These are phyloP conservation scores for Heterobasidion irregulare DNA, from an alignment of 1,284 basidiomycete species.

Conservation along the genomic window DNA sequence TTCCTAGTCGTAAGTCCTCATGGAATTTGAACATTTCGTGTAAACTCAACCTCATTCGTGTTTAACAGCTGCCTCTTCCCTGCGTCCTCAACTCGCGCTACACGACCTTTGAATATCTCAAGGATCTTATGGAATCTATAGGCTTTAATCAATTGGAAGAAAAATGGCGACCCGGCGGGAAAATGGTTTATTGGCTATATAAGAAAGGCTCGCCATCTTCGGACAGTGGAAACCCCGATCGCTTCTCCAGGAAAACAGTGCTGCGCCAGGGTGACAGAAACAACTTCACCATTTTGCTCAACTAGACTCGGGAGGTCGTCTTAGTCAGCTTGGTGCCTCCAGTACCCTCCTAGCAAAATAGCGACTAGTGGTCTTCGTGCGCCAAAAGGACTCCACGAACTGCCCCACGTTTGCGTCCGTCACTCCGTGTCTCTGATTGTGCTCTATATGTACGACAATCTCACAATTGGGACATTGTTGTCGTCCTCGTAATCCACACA, in stretches of 20 bases:
- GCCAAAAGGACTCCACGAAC: not conserved
- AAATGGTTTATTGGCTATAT: constrained; percentile 74
- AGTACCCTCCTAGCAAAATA: not conserved
- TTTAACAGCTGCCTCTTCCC: constrained; percentile 62
- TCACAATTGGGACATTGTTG: not conserved
- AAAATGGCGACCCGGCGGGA: constrained; percentile 57
- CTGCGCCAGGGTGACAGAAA: constrained; percentile 66
- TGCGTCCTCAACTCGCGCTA: constrained; percentile 83
- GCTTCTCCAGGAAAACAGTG: constrained; percentile 49
- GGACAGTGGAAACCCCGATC: constrained; percentile 10
- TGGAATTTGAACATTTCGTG: not conserved
- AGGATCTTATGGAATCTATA: constrained; percentile 47
- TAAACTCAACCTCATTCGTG: not conserved
- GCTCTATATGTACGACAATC: not conserved
- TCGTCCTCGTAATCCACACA: not conserved
- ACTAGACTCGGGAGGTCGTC: not conserved
- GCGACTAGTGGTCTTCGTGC: too few relatives aligned
- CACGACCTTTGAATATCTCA: constrained; percentile 51
- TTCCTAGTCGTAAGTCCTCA: constrained; percentile 56
- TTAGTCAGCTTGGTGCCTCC: not conserved
- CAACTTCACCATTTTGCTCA: constrained; percentile 64
- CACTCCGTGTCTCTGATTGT: not conserved
- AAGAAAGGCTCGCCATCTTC: constrained; percentile 24
- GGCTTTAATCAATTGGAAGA: constrained; percentile 58
- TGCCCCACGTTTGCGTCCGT: not conserved